Percentiles rank a stretch among this genome's conserved stretches.
Evolutionary conservation across 805 yeast genomes (phyloP).

Genomic region (Saccharomycopsis oosterbeekiorum): DNA sequence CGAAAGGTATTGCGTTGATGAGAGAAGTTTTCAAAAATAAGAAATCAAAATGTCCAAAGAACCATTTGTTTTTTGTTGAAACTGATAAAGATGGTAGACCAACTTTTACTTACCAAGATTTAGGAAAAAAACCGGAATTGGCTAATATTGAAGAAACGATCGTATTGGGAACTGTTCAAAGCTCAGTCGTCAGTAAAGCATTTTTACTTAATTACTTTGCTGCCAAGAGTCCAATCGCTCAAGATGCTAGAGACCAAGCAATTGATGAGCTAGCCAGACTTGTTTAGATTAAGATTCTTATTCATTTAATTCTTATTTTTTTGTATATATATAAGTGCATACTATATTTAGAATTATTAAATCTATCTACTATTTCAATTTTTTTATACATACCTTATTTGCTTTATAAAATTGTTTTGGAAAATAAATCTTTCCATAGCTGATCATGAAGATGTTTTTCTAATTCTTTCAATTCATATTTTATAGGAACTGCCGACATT

Average conservation of each 20-base stretch:
- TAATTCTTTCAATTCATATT: background rate
- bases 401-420: background rate
- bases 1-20: constrained; percentile 15
- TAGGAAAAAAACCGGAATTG: constrained; percentile 11
- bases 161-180: constrained; percentile 41
- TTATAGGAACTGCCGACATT: background rate
- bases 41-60: constrained; percentile 34
- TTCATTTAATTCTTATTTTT: too few relatives aligned
- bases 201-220: constrained; percentile 56
- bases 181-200: constrained; percentile 43
- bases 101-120: constrained; percentile 21
- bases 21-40: constrained; percentile 14
- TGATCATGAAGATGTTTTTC: background rate
- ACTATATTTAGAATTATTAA: background rate
- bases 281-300: background rate
- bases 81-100: constrained; percentile 24
- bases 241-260: constrained; percentile 35
- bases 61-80: constrained; percentile 38
- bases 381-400: background rate
- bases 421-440: background rate
- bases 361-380: background rate
- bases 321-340: background rate
- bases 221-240: constrained; percentile 52
- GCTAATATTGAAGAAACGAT: constrained; percentile 17
- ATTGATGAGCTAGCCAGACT: constrained; percentile 26